Base-by-base conservation (phyloP, 306 rosid genomes). In the Fragaria ananassa region DNA sequence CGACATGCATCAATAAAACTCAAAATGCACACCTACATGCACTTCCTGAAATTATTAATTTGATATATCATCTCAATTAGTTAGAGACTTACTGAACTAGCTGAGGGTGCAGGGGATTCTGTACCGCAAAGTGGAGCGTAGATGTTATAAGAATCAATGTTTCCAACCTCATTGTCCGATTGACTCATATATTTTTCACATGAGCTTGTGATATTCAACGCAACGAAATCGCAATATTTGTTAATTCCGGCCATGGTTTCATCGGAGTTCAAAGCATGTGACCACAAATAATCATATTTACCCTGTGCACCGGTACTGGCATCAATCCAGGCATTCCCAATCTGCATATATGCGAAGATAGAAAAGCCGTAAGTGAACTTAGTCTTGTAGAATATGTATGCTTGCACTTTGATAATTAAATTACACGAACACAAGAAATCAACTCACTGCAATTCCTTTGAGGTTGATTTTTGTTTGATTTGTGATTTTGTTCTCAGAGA, bases 301-400 rank as follows among this genome's bases (percentile, higher is more conserved):
- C 90, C 90, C 77, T 76, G 65, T 31, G 21, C 0, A 50, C 90
- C 78, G 7, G 77, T 63, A 41, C 21, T 46, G 31, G 83, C 85
- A 83, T 89, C 93, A 76, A 89, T 81, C 93, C 93, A 89, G 1
- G 87, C 90, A 27, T 89, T 89, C 68, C 93, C 90, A 74, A 89
- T 78, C 93, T 89, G 89, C 83, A 71, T 10, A 39, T 39, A 39
- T 39, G 44, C 9, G 44, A 39, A 39, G 44, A 63, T 7, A 17
- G 18, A 63, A 10, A 63, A 31, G 68, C 21, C 44, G 0, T 31
- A 17, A 2, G 68, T 31, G 8, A 64, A 14, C 13, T 17, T 1
- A 64, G 21, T 35, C 46, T 18, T 39, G 44, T 64, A 64, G 6
- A 42, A 9, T 9, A 56, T 56, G 13, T 31, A 5, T 61, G 45